Conservation (phyloP, 768 basidiomycete species). For the Podaxis sp. region DNA sequence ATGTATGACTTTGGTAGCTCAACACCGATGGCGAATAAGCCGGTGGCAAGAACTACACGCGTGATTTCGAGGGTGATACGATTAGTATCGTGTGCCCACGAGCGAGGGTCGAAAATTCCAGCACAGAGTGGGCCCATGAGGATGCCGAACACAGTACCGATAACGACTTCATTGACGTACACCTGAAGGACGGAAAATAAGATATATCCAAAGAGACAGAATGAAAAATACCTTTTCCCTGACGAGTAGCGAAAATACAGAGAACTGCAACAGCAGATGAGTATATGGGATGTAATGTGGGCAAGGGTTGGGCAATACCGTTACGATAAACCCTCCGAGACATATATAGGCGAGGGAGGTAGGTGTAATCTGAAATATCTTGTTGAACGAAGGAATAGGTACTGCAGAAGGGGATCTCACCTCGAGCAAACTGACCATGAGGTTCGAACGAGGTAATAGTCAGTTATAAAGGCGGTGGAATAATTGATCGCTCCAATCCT, state of each 20-base stretch:
- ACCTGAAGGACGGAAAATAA: slow-evolving; percentile 37
- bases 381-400: slow-evolving; percentile 23
- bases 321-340: slow-evolving; percentile 52
- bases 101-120: slow-evolving; percentile 71
- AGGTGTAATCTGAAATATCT: slow-evolving; percentile 42
- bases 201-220: neutral
- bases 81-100: slow-evolving; percentile 57
- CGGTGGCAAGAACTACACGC: slow-evolving; percentile 85
- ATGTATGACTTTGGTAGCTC: slow-evolving; percentile 89
- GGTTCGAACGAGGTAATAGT: neutral
- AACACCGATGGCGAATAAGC: slow-evolving; percentile 93
- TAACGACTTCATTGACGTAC: slow-evolving; percentile 91
- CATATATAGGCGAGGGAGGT: slow-evolving; percentile 59
- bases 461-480: neutral
- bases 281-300: neutral
- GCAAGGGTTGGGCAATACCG: slow-evolving; percentile 24
- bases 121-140: slow-evolving; percentile 72
- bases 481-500: neutral
- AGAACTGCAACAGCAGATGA: slow-evolving; percentile 53
- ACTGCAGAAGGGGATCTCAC: slow-evolving; percentile 24
- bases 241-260: slow-evolving; percentile 76
- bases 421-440: slow-evolving; percentile 28
- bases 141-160: slow-evolving; percentile 73
- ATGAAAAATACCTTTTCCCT: slow-evolving; percentile 64
- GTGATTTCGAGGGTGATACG: slow-evolving; percentile 80